phyloP scores from a whole-genome alignment of 176 grass and related monocot genomes.

The Oropetium thomaeum region DNA sequence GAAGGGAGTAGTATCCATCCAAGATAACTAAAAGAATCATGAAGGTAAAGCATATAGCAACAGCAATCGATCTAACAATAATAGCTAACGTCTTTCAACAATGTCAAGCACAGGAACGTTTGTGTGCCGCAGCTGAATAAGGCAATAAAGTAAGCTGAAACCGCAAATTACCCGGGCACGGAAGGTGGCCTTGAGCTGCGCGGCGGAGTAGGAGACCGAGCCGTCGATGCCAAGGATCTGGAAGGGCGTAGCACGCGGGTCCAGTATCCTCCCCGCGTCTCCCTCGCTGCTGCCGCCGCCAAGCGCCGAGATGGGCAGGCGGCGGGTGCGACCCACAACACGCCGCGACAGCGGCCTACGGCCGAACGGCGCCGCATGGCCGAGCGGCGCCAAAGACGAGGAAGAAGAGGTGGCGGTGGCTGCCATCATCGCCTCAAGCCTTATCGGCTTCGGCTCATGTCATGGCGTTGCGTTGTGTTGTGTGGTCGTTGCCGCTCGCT shows the following conservation, averaged over 20 bases:
- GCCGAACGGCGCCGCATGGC: background rate
- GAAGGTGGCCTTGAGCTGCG: constrained; percentile 60
- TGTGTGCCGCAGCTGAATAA: background rate
- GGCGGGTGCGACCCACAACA: background rate
- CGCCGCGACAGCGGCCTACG: background rate
- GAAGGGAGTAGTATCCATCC: too few relatives aligned
- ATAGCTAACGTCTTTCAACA: background rate
- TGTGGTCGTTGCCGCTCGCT: too few relatives aligned
- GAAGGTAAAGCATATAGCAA: background rate
- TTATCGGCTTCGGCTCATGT: too few relatives aligned
- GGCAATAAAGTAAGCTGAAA: background rate
- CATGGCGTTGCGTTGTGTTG: too few relatives aligned
- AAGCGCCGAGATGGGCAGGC: constrained; percentile 3
- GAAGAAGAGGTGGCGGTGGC: background rate
- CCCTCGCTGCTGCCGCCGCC: background rate
- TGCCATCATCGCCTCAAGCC: constrained; percentile 19
- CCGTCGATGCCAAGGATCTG: constrained; percentile 53
- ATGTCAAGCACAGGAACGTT: background rate
- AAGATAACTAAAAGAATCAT: background rate
- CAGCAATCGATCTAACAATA: background rate
- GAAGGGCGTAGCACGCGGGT: constrained; percentile 51
- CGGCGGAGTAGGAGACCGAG: constrained; percentile 31
- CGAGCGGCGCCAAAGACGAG: background rate
- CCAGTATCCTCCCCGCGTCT: constrained; percentile 41
- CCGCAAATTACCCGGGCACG: constrained; percentile 40